Percentiles rank a stretch among this genome's conserved stretches.
phyloP scores from a whole-genome alignment of 73 alveolate genomes.

The Paramecium octaurelia region DNA sequence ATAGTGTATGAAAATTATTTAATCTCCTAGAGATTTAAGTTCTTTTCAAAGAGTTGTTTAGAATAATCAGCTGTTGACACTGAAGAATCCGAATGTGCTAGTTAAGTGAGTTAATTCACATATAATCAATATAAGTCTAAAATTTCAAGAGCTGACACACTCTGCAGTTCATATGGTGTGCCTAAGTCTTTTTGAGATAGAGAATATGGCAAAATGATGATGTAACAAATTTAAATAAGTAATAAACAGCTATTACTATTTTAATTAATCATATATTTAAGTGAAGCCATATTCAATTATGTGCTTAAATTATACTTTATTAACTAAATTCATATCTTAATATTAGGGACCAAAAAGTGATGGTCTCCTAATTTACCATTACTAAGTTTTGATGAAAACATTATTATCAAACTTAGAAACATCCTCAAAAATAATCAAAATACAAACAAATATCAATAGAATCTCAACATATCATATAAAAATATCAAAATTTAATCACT shows the following conservation, averaged over 20 bases:
- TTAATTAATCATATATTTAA: too few relatives aligned
- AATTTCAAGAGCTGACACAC: background rate
- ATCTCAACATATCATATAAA: background rate
- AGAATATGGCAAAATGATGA: background rate
- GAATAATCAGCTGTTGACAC: background rate
- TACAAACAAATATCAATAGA: background rate
- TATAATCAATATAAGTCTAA: background rate
- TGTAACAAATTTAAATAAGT: background rate
- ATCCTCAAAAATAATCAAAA: background rate
- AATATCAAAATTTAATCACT: background rate
- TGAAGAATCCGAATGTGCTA: background rate
- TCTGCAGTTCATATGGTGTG: constrained; percentile 3
- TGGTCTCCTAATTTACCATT: too few relatives aligned
- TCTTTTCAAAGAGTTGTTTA: constrained; percentile 4
- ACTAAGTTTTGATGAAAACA: too few relatives aligned
- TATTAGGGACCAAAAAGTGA: too few relatives aligned
- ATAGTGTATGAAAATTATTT: background rate
- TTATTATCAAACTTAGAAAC: too few relatives aligned
- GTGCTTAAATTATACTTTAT: background rate
- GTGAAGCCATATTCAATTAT: background rate
- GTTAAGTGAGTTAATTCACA: background rate
- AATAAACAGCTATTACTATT: background rate
- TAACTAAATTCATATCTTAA: background rate
- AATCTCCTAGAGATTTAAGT: background rate
- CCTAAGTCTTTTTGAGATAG: background rate